Percentiles rank a stretch among this genome's conserved stretches.
These are phyloP conservation scores for Kwoniella heveanensis DNA, from an alignment of 768 basidiomycete genomes.

Conservation along the genomic window DNA sequence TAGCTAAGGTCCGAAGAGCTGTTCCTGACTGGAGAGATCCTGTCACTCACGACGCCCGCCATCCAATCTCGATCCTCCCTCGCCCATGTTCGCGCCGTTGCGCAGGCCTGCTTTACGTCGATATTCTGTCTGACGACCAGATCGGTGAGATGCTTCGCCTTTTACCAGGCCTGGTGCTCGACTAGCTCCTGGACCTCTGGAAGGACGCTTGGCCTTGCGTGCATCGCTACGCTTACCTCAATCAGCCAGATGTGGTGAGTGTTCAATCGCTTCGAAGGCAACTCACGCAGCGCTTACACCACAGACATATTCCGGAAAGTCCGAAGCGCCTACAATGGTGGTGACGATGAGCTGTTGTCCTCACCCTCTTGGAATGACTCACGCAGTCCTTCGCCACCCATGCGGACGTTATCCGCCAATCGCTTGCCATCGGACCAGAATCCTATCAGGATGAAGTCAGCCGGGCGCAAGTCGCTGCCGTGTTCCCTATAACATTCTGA, in stretches of 20 bases:
- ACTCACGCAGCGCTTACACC: slow-evolving; percentile 46
- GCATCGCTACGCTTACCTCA: slow-evolving; percentile 29
- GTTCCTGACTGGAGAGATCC: no score
- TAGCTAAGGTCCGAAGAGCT: no score
- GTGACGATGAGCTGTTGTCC: not conserved
- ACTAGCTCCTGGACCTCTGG: slow-evolving; percentile 30
- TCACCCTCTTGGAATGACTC: slow-evolving; percentile 11
- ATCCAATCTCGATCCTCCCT: slow-evolving; percentile 35
- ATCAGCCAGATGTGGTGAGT: not conserved
- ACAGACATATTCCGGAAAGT: slow-evolving; percentile 54
- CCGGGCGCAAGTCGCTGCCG: no score
- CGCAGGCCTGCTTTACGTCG: slow-evolving; percentile 43
- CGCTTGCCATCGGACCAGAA: slow-evolving; percentile 54
- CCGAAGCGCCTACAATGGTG: slow-evolving; percentile 28
- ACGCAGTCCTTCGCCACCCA: slow-evolving; percentile 45
- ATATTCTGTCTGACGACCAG: slow-evolving; percentile 54
- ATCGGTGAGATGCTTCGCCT: slow-evolving; percentile 45
- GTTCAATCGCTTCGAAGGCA: no score
- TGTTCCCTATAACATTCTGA: no score
- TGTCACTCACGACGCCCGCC: slow-evolving; percentile 41
- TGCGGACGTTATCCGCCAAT: slow-evolving; percentile 40
- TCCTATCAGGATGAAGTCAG: slow-evolving; percentile 26
- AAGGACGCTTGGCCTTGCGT: slow-evolving; percentile 34
- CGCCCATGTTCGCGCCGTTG: slow-evolving; percentile 47
- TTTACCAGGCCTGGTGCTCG: slow-evolving; percentile 34